phyloP scores from a whole-genome alignment of 75 land plant species.

The Sequoia sempervirens region DNA sequence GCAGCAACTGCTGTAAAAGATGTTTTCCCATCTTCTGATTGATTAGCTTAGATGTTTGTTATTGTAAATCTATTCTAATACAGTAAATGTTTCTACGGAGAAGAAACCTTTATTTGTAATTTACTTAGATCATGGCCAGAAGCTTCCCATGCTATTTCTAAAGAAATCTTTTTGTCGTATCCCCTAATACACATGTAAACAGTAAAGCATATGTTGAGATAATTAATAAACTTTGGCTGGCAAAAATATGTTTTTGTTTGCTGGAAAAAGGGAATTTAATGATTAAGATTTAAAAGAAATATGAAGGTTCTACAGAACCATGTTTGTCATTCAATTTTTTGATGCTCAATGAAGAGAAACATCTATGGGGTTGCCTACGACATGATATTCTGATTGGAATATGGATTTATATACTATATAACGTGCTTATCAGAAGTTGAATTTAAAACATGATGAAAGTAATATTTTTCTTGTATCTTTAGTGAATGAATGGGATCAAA shows the following conservation, averaged over 20 bases:
- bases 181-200: background rate
- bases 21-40: constrained; percentile 67
- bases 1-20: constrained; percentile 96
- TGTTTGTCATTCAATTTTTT: background rate
- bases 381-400: background rate
- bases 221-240: background rate
- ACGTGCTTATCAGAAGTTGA: background rate
- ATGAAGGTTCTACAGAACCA: background rate
- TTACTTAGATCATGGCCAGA: background rate
- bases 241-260: background rate
- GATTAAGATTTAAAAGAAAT: background rate
- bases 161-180: background rate
- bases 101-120: background rate
- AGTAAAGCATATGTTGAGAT: background rate
- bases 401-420: background rate
- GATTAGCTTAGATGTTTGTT: constrained; percentile 7
- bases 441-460: background rate
- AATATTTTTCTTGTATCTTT: background rate
- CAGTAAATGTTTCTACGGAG: background rate
- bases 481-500: background rate
- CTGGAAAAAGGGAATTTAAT: background rate
- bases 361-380: background rate
- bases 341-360: background rate
- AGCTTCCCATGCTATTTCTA: background rate
- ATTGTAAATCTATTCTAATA: background rate